These are phyloP conservation scores for Chenopodium berlandieri DNA, from an alignment of 148 eudicot genomes.

Conservation along the genomic window DNA sequence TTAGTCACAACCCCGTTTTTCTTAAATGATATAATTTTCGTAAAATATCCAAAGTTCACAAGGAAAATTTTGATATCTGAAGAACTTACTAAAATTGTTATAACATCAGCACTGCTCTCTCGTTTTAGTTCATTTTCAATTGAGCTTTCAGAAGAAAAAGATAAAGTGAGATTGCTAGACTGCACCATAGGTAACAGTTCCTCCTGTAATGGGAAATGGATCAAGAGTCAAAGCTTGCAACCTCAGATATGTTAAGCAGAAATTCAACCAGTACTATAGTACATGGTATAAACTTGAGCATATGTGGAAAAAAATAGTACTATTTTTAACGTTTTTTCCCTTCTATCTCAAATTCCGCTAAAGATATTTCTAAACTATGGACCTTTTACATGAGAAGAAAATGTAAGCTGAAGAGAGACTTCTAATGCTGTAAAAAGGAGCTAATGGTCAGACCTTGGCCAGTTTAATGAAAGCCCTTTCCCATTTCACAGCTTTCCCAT, in stretches of 20 bases:
- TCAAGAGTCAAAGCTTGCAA: slow-evolving; percentile 8
- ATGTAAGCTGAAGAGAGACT: neutral
- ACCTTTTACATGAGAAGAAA: neutral
- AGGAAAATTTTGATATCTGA: neutral
- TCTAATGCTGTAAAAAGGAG: neutral
- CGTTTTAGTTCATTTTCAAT: slow-evolving; percentile 64
- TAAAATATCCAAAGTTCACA: neutral
- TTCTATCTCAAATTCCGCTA: neutral
- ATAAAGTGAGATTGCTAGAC: slow-evolving; percentile 49
- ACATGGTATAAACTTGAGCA: neutral
- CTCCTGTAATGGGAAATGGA: slow-evolving; percentile 36
- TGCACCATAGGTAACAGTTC: slow-evolving; percentile 53
- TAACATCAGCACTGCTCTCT: slow-evolving; percentile 64
- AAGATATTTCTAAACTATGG: neutral
- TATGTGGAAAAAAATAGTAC: neutral
- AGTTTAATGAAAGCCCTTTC: slow-evolving; percentile 72
- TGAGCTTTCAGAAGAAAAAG: slow-evolving; percentile 70
- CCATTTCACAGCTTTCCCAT: slow-evolving; percentile 61
- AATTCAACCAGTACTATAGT: neutral
- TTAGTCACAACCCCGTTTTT: neutral
- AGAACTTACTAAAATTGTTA: slow-evolving; percentile 51
- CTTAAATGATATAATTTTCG: neutral
- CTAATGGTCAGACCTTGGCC: slow-evolving; percentile 43
- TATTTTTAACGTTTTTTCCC: neutral
- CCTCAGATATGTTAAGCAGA: neutral